These are phyloP conservation scores for Larix sibirica DNA, from an alignment of 83 land plant species.

Conservation along the genomic window DNA sequence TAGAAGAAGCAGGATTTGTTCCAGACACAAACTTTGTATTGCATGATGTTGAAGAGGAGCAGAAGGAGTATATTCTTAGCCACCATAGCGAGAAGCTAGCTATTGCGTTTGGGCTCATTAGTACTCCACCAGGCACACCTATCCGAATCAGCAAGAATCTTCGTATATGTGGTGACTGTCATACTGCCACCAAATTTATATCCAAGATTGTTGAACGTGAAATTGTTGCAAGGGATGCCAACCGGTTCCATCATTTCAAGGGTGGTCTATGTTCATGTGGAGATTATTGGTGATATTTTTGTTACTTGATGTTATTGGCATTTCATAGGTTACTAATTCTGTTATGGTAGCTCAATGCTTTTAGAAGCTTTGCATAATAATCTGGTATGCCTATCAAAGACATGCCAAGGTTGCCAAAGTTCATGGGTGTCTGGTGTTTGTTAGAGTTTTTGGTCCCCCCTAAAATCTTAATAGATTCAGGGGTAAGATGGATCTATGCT, in stretches of 20 bases:
- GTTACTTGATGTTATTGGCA: too few species aligned
- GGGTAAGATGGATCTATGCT: too few species aligned
- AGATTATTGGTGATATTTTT: too few species aligned
- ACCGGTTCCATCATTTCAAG: not conserved
- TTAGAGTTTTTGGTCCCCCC: too few species aligned
- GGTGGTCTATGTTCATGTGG: too few species aligned
- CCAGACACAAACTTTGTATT: constrained; percentile 45
- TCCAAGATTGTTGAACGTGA: not conserved
- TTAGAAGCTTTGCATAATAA: too few species aligned
- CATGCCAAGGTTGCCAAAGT: too few species aligned
- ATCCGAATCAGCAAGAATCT: not conserved
- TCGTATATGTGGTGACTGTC: not conserved
- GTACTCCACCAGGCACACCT: not conserved
- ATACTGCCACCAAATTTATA: not conserved
- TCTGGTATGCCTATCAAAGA: too few species aligned
- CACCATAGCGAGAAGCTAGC: constrained; percentile 54
- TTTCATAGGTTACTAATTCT: too few species aligned
- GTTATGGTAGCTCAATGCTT: too few species aligned
- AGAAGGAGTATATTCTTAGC: constrained; percentile 42
- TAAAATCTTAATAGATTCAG: too few species aligned
- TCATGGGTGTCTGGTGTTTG: too few species aligned
- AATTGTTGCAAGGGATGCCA: not conserved
- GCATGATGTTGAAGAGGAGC: constrained; percentile 32
- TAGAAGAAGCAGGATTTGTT: constrained; percentile 44
- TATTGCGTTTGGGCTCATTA: constrained; percentile 2